Evolutionary conservation across 441 rosid species (phyloP).

Genomic region (Capsella rubella): DNA sequence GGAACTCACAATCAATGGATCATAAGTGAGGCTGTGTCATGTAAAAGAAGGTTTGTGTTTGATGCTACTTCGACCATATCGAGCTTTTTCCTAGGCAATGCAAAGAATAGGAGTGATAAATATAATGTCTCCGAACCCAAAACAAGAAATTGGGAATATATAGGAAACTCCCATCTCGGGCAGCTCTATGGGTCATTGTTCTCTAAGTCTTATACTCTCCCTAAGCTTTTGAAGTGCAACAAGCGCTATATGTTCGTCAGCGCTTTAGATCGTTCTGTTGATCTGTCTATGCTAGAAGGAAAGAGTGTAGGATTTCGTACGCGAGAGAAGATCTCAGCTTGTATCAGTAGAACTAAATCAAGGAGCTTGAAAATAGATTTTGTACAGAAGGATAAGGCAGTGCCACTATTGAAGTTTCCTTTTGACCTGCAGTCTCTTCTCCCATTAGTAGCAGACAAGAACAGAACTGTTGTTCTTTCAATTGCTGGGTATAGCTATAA

Average conservation of each 20-base stretch:
- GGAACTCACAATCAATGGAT: slow-evolving; percentile 77
- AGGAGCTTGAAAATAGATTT: slow-evolving; percentile 42
- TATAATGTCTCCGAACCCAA: slow-evolving; percentile 28
- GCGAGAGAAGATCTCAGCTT: slow-evolving; percentile 57
- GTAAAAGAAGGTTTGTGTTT: slow-evolving; percentile 73
- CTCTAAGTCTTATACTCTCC: slow-evolving; percentile 53
- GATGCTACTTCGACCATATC: slow-evolving; percentile 82
- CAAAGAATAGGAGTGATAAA: slow-evolving; percentile 25
- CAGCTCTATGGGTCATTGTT: slow-evolving; percentile 66
- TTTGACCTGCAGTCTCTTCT: slow-evolving; percentile 80
- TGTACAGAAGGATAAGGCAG: slow-evolving; percentile 50
- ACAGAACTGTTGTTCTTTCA: slow-evolving; percentile 75
- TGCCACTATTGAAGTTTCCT: slow-evolving; percentile 52
- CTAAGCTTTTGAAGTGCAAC: slow-evolving; percentile 70
- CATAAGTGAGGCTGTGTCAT: slow-evolving; percentile 69
- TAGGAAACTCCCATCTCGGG: slow-evolving; percentile 79
- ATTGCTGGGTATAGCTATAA: slow-evolving; percentile 92
- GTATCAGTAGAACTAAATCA: slow-evolving; percentile 49
- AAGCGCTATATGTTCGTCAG: slow-evolving; percentile 54
- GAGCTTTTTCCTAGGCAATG: slow-evolving; percentile 52
- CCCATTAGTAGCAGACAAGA: slow-evolving; percentile 65
- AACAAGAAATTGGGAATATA: slow-evolving; percentile 76
- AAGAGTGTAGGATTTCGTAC: slow-evolving; percentile 47
- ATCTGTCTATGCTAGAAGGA: slow-evolving; percentile 33
- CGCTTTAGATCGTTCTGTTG: slow-evolving; percentile 41